These are phyloP conservation scores for Dittrichia graveolens DNA, from an alignment of 129 eudicot species.

Conservation along the genomic window DNA sequence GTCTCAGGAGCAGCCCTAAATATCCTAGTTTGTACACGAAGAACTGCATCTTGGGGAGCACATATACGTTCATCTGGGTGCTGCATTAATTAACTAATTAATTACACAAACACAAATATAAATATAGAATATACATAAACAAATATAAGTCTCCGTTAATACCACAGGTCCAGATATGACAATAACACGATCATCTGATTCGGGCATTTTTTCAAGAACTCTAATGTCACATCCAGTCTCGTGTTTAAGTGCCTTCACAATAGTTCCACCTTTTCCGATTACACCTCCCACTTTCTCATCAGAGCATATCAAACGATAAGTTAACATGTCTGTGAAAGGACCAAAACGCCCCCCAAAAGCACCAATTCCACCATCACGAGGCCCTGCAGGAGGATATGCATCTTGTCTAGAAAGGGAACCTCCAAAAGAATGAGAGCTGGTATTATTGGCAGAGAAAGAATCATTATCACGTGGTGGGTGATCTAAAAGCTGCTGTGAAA, in stretches of 20 bases:
- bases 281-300: conserved; percentile 95
- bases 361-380: conserved; percentile 60
- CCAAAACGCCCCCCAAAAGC: conserved; percentile 54
- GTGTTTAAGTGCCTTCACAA: conserved; percentile 77
- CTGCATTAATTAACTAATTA: conserved; percentile 42
- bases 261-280: conserved; percentile 84
- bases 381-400: conserved; percentile 47
- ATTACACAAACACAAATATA: neutral
- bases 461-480: conserved; percentile 47
- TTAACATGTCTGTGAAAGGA: conserved; percentile 58
- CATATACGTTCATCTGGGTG: conserved; percentile 82
- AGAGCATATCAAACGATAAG: conserved; percentile 75
- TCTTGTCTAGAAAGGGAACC: conserved; percentile 47
- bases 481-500: conserved; percentile 70
- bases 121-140: neutral
- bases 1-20: conserved; percentile 74
- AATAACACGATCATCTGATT: conserved; percentile 83
- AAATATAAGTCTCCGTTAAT: conserved; percentile 23
- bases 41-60: conserved; percentile 87
- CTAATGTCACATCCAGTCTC: conserved; percentile 96
- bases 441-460: conserved; percentile 35
- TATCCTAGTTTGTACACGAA: conserved; percentile 85
- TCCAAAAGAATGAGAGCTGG: conserved; percentile 46
- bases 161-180: conserved; percentile 90
- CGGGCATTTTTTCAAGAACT: conserved; percentile 60